These are phyloP conservation scores for Haplosporangium gracile DNA, from an alignment of 192 early-diverging fungal genomes.

Conservation along the genomic window DNA sequence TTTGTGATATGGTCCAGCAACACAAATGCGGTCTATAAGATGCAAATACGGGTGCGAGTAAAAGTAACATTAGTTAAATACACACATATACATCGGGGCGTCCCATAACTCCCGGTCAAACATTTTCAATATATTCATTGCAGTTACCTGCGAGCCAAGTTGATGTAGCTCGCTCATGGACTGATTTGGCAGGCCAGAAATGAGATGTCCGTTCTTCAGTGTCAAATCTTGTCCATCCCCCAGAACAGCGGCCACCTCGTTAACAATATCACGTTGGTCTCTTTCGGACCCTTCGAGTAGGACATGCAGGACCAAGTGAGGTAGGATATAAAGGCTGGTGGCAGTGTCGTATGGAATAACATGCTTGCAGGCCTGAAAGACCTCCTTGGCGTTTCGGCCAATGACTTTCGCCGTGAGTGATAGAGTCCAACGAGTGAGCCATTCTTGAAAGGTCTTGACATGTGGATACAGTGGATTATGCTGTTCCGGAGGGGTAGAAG, in stretches of 20 bases:
- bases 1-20: constrained; percentile 52
- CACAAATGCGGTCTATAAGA: constrained; percentile 48
- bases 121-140: background rate
- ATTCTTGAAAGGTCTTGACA: constrained; percentile 31
- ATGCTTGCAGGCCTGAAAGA: constrained; percentile 45
- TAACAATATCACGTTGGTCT: constrained; percentile 24
- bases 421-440: constrained; percentile 40
- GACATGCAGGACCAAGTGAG: constrained; percentile 36
- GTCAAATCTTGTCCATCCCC: constrained; percentile 13
- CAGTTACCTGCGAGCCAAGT: constrained; percentile 40
- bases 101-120: too few relatives aligned
- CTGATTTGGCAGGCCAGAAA: background rate
- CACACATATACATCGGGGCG: too few relatives aligned
- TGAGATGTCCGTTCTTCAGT: background rate
- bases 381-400: constrained; percentile 18
- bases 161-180: constrained; percentile 24
- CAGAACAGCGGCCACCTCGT: constrained; percentile 37
- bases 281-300: constrained; percentile 28
- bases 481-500: background rate
- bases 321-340: constrained; percentile 41
- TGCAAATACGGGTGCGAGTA: background rate
- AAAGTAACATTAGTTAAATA: background rate
- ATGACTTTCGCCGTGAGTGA: constrained; percentile 26
- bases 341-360: constrained; percentile 32
- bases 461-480: constrained; percentile 25